Base-by-base conservation (phyloP, 1,284 basidiomycete genomes). In the Pterulicium gracile region DNA sequence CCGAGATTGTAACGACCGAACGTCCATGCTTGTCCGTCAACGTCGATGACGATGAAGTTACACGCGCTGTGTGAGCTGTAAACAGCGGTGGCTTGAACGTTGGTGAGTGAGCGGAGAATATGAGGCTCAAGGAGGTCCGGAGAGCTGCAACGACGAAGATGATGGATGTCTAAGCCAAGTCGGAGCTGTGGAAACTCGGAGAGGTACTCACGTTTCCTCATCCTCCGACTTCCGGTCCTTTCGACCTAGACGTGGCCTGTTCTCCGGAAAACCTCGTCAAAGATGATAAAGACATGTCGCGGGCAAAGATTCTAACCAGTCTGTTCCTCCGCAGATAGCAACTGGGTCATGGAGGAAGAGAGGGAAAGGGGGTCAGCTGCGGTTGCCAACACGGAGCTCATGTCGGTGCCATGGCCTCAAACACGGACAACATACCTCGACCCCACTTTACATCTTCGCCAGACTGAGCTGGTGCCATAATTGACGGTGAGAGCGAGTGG, bases 31-130 rank as follows among this genome's bases (percentile, higher is more conserved):
- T 75, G 70, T 17, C 92, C 92, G 45, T 81, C 69, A 23, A 76
- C 61, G 65, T 89, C 88, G 49, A 94, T 61, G 5, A 71, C 79
- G 41, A 92, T 79, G 51, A 79, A 82, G 55, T 89, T 81, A 56
- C 85, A 87, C 2, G 79, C 79, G 10, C 66, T 71, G 54, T 82
- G 86, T 1, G 81, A 81, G 1, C 85, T 74, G 58, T 91, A 79
- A 43, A 92, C 64, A 19, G 85, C 84, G 14, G 68, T 65, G 18
- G 75, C 71, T 58, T 82, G 78, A 64, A 95, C 72, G 58, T 94
- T 91, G 59, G 79, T 75, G 20, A 97, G 69, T 0, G 88, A 88
- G 46, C 94, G 87, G 32, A 96, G 73, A 57, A 95, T 90, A 61
- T 92, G 79, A 0, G 93, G 91, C 60, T 84, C 76, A 42, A 81